Percentiles rank a stretch among this genome's conserved stretches.
Conservation (phyloP, 2,329 filamentous ascomycete genomes). For the Microdochium trichocladiopsis region DNA sequence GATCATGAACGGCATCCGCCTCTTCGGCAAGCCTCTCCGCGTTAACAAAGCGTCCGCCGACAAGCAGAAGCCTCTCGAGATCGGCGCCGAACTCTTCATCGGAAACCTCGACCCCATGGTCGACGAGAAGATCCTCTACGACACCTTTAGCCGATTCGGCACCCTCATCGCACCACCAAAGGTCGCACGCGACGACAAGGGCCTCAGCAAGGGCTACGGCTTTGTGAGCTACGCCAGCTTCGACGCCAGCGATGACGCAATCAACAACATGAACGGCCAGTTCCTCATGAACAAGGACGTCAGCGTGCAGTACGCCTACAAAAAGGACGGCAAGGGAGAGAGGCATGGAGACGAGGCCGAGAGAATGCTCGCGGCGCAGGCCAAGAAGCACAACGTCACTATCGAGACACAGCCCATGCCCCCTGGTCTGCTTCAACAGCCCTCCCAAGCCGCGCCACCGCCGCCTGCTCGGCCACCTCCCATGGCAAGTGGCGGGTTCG, state of each 20-base stretch:
- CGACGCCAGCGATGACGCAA: constrained; percentile 86
- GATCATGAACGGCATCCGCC: constrained; percentile 91
- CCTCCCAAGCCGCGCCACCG: constrained; percentile 16
- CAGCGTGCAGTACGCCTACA: constrained; percentile 96
- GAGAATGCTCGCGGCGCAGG: constrained; percentile 82
- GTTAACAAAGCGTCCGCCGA: constrained; percentile 92
- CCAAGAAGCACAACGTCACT: constrained; percentile 88
- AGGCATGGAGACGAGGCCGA: constrained; percentile 92
- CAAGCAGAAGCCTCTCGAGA: constrained; percentile 87
- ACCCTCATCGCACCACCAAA: constrained; percentile 79
- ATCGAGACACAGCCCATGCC: constrained; percentile 72
- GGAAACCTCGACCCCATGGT: constrained; percentile 93
- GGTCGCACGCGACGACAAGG: constrained; percentile 83
- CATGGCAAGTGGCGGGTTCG: constrained; percentile 16
- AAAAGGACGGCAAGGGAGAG: constrained; percentile 97
- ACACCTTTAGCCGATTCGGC: constrained; percentile 89
- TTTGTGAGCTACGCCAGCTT: constrained; percentile 93
- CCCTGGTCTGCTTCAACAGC: constrained; percentile 56
- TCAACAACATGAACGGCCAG: constrained; percentile 89
- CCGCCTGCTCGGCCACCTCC: constrained; percentile 13
- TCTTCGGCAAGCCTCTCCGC: constrained; percentile 90
- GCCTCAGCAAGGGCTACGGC: constrained; percentile 88
- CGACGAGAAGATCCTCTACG: constrained; percentile 91
- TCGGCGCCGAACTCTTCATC: constrained; percentile 94
- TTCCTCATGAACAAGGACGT: constrained; percentile 97